phyloP scores from a whole-genome alignment of 768 basidiomycete genomes.

The Russula abietina region DNA sequence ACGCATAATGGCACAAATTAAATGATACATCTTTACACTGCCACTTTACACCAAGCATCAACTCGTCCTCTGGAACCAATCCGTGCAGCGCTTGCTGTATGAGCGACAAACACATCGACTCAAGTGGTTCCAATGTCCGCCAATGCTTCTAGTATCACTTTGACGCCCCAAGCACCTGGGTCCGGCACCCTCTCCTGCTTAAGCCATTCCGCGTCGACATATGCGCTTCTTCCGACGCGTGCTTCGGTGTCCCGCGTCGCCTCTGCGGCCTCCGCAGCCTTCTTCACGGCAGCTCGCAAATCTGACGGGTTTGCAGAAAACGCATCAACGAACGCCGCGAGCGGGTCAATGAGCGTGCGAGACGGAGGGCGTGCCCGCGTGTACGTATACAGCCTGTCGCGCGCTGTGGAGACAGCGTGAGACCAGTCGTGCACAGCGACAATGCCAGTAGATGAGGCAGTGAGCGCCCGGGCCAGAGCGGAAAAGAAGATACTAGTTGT shows the following conservation, averaged over 20 bases:
- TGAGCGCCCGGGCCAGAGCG: slow-evolving; percentile 69
- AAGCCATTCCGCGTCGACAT: slow-evolving; percentile 67
- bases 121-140: neutral
- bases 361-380: slow-evolving; percentile 86
- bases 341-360: slow-evolving; percentile 88
- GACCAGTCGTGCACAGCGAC: slow-evolving; percentile 57
- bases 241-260: slow-evolving; percentile 70
- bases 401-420: slow-evolving; percentile 49
- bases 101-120: neutral
- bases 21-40: neutral
- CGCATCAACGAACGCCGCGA: slow-evolving; percentile 64
- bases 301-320: slow-evolving; percentile 35
- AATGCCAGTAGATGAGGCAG: slow-evolving; percentile 34
- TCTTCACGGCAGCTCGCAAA: slow-evolving; percentile 49
- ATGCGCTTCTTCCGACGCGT: slow-evolving; percentile 84
- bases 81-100: neutral
- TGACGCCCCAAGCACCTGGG: slow-evolving; percentile 91
- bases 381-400: slow-evolving; percentile 66
- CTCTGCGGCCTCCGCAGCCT: slow-evolving; percentile 62
- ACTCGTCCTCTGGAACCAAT: neutral
- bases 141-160: slow-evolving; percentile 59
- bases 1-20: neutral
- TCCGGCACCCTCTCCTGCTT: slow-evolving; percentile 62
- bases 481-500: slow-evolving; percentile 79
- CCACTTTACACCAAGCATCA: neutral